phyloP scores from a whole-genome alignment of 2,329 filamentous ascomycete genomes.

The Colletotrichum tamarilloi region DNA sequence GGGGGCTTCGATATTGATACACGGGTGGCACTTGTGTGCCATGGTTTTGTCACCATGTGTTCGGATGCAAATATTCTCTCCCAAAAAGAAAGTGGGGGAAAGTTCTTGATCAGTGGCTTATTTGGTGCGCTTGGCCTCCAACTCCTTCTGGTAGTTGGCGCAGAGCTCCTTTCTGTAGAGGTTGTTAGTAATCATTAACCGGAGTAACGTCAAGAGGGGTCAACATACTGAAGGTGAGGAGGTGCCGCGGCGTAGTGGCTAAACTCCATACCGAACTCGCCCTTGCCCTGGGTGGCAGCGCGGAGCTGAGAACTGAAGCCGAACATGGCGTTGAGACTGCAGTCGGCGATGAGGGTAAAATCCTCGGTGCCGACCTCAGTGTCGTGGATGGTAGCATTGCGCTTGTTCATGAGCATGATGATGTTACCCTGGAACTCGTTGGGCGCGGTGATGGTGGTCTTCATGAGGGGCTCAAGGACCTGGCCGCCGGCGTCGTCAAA shows the following conservation, averaged over 20 bases:
- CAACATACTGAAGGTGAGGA: slow-evolving; percentile 84
- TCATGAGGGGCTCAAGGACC: slow-evolving; percentile 96
- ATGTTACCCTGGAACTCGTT: slow-evolving; percentile 98
- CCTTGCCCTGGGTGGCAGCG: slow-evolving; percentile 96
- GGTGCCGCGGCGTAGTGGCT: slow-evolving; percentile 93
- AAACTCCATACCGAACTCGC: slow-evolving; percentile 99
- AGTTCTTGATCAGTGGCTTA: slow-evolving; percentile 43
- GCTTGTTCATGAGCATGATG: slow-evolving; percentile 95
- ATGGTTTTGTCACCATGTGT: slow-evolving; percentile 9
- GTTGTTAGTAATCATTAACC: slow-evolving; percentile 39
- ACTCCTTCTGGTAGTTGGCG: slow-evolving; percentile 69
- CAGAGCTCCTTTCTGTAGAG: slow-evolving; percentile 65
- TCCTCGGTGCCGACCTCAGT: slow-evolving; percentile 95
- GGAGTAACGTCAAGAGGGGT: slow-evolving; percentile 12
- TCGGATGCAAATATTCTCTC: background rate
- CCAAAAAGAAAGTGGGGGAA: background rate
- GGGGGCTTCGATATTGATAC: slow-evolving; percentile 26
- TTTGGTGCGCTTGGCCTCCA: slow-evolving; percentile 67
- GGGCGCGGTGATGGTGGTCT: slow-evolving; percentile 94
- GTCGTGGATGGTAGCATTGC: slow-evolving; percentile 93
- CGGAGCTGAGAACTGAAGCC: slow-evolving; percentile 92
- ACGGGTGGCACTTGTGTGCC: slow-evolving; percentile 19
- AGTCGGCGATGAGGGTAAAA: slow-evolving; percentile 92
- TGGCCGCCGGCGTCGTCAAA: slow-evolving; percentile 84
- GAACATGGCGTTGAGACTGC: slow-evolving; percentile 96